Evolutionary conservation across 306 rosid genomes (phyloP).

Genomic region (Ormosia semicastrata): DNA sequence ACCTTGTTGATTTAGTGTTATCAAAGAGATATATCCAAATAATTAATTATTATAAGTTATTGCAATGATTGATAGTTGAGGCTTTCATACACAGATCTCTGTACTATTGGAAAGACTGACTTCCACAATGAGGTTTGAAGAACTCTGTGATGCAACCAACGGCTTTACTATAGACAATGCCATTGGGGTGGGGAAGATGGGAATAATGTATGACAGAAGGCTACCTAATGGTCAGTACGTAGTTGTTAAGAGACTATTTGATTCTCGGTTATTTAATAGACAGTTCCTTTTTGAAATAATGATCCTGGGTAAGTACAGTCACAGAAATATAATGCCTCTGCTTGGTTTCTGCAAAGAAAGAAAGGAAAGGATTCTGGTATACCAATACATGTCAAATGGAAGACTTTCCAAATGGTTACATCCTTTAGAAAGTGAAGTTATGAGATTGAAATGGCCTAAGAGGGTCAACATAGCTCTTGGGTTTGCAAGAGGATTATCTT

Average conservation of each 20-base stretch:
- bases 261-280: not conserved
- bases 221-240: constrained; percentile 16
- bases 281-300: constrained; percentile 25
- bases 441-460: constrained; percentile 4
- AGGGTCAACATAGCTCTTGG: constrained; percentile 39
- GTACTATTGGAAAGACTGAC: not conserved
- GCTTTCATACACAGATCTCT: not conserved
- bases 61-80: not conserved
- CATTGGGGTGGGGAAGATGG: constrained; percentile 35
- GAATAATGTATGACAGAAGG: constrained; percentile 36
- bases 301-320: constrained; percentile 23
- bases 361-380: constrained; percentile 22
- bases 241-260: constrained; percentile 31
- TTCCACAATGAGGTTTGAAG: constrained; percentile 18
- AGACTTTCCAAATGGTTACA: constrained; percentile 41
- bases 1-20: not conserved
- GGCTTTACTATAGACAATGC: constrained; percentile 27
- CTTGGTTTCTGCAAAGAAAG: constrained; percentile 29
- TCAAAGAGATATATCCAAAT: not conserved
- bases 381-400: constrained; percentile 31
- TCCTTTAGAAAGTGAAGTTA: not conserved
- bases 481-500: constrained; percentile 34
- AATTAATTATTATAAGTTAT: not conserved
- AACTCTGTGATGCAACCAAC: constrained; percentile 28
- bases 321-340: constrained; percentile 27